Evolutionary conservation across 1,284 basidiomycete species (phyloP).

Genomic region (Ustilago tritici): DNA sequence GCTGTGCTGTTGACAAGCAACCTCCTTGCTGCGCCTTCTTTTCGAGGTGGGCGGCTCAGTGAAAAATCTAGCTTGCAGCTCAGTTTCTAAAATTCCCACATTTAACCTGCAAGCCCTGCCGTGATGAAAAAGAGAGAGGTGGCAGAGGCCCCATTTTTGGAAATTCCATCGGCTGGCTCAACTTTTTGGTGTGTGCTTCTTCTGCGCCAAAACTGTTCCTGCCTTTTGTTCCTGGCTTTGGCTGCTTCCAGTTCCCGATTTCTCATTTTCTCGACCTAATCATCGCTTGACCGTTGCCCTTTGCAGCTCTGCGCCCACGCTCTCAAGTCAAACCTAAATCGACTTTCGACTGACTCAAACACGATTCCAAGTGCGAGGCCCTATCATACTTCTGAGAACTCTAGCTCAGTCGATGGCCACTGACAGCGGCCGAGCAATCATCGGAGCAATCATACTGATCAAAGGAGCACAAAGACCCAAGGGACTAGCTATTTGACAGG

Average conservation of each 20-base stretch:
- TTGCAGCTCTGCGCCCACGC: not conserved
- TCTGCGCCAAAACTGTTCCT: conserved; percentile 3
- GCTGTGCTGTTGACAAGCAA: conserved; percentile 1
- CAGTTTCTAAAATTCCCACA: conserved; percentile 6
- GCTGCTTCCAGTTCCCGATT: not conserved
- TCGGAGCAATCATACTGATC: conserved; percentile 13
- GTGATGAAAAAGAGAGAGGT: not conserved
- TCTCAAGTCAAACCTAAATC: not conserved
- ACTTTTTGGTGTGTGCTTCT: not conserved
- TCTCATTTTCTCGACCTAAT: not conserved
- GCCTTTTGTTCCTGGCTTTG: not conserved
- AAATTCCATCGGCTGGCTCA: conserved; percentile 1
- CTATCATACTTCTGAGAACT: not conserved
- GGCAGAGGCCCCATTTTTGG: conserved; percentile 1
- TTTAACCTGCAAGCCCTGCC: conserved; percentile 11
- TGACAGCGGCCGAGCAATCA: conserved; percentile 25
- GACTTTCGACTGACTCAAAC: not conserved
- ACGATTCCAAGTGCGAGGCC: not conserved
- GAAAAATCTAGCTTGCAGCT: conserved; percentile 14
- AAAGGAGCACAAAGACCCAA: not conserved
- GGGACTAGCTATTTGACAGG: conserved; percentile 12
- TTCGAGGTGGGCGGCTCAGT: conserved; percentile 6
- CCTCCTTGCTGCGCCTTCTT: conserved; percentile 20
- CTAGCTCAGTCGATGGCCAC: not conserved
- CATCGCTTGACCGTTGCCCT: not conserved